Evolutionary conservation across 352 stramenopile species (phyloP).

Genomic region (Peronospora destructor): DNA sequence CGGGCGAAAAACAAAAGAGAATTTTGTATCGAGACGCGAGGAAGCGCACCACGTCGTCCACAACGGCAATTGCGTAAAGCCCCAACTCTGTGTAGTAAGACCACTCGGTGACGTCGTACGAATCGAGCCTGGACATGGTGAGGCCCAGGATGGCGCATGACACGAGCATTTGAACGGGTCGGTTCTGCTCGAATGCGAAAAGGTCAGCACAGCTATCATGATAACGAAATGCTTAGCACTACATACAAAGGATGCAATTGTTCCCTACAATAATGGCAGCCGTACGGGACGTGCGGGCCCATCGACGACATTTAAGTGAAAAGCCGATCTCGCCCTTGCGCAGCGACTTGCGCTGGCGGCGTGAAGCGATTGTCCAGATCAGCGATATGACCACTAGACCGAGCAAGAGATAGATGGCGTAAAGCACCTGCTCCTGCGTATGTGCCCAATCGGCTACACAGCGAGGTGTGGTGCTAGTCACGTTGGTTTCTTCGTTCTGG

Average conservation of each 20-base stretch:
- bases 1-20: constrained; percentile 63
- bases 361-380: constrained; percentile 50
- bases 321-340: constrained; percentile 67
- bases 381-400: constrained; percentile 42
- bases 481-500: constrained; percentile 35
- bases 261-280: constrained; percentile 61
- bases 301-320: constrained; percentile 64
- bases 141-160: constrained; percentile 65
- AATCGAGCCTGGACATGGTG: constrained; percentile 62
- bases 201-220: neutral
- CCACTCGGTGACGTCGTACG: constrained; percentile 58
- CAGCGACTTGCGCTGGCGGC: constrained; percentile 46
- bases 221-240: neutral
- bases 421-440: constrained; percentile 64
- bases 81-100: constrained; percentile 61
- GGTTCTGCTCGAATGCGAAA: constrained; percentile 35
- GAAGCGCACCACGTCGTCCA: constrained; percentile 72
- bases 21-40: constrained; percentile 76
- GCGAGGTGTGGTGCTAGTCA: constrained; percentile 31
- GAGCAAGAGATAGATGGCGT: constrained; percentile 41
- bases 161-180: constrained; percentile 66
- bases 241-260: neutral
- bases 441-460: constrained; percentile 71
- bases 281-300: constrained; percentile 65
- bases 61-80: constrained; percentile 53